Evolutionary conservation across 208 protist genomes (phyloP).

Genomic region (Naegleria fowleri): DNA sequence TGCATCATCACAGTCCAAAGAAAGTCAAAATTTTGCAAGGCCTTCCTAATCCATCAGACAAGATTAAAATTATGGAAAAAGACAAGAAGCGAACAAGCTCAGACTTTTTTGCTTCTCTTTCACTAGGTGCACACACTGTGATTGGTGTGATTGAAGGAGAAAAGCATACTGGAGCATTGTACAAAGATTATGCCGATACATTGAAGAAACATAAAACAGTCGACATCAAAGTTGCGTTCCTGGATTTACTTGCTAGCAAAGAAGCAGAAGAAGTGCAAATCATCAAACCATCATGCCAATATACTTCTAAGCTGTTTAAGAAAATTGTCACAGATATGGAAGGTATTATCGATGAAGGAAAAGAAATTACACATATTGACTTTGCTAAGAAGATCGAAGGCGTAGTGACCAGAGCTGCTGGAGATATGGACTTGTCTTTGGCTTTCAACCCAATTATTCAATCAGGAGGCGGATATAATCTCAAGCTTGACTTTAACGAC

Average conservation of each 20-base stretch:
- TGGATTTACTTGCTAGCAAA: background rate
- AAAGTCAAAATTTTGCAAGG: background rate
- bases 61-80: background rate
- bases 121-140: background rate
- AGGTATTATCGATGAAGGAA: background rate
- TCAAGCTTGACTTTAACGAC: background rate
- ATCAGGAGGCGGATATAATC: background rate
- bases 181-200: background rate
- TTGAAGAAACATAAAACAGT: background rate
- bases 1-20: background rate
- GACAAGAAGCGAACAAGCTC: background rate
- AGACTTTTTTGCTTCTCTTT: background rate
- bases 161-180: background rate
- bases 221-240: background rate
- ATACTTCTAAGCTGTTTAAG: background rate
- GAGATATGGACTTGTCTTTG: background rate
- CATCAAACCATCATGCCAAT: background rate
- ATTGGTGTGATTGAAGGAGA: background rate
- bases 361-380: background rate
- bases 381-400: background rate
- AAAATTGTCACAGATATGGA: constrained; percentile 8
- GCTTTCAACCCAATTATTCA: constrained; percentile 15
- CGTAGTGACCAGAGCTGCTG: background rate
- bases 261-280: background rate
- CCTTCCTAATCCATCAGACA: background rate